These are phyloP conservation scores for Vigna nakashimae DNA, from an alignment of 306 rosid genomes.

Conservation along the genomic window DNA sequence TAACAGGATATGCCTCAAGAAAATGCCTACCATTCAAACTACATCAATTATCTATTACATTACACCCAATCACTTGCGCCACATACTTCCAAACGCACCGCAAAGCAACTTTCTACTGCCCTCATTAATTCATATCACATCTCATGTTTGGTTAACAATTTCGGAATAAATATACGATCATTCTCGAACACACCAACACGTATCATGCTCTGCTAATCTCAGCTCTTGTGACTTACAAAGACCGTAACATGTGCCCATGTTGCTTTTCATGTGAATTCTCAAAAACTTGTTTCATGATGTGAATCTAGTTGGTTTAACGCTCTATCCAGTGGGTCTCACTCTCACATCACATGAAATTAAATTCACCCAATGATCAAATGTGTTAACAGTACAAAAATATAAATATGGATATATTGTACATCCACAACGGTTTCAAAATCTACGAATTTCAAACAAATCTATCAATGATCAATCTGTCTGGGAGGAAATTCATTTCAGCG, in stretches of 20 bases:
- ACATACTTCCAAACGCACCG: constrained; percentile 37
- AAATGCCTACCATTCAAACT: constrained; percentile 40
- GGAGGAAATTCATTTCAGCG: neutral
- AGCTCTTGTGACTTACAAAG: neutral
- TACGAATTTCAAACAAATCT: constrained; percentile 8
- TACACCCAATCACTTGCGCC: constrained; percentile 6
- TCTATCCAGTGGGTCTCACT: neutral
- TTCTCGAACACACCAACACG: neutral
- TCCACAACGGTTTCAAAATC: neutral
- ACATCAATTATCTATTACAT: constrained; percentile 33
- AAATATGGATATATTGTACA: neutral
- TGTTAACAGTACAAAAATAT: neutral
- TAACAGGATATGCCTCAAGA: constrained; percentile 45
- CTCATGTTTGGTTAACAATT: neutral
- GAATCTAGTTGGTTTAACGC: neutral
- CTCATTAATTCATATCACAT: constrained; percentile 1
- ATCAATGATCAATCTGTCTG: neutral
- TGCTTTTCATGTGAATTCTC: neutral
- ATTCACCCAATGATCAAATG: neutral
- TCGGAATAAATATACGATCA: neutral
- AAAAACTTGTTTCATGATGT: constrained; percentile 9
- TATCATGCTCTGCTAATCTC: neutral
- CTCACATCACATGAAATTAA: neutral
- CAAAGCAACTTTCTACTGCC: neutral
- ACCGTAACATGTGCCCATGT: constrained; percentile 7